These are phyloP conservation scores for Candida sanyaensis DNA, from an alignment of 1,139 yeast species.

Conservation along the genomic window DNA sequence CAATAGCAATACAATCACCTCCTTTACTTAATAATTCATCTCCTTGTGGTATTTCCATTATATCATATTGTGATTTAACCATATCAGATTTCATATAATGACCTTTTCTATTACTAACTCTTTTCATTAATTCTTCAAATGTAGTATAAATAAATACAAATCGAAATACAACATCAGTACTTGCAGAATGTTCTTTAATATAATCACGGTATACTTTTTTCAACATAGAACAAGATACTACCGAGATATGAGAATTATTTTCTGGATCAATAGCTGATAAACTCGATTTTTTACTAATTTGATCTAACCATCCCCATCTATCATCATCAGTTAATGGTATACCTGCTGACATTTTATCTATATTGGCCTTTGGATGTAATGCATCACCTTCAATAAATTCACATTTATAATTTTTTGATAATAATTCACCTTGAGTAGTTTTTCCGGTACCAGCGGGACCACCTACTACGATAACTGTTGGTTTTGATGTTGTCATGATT, in stretches of 20 bases:
- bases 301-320: slow-evolving; percentile 83
- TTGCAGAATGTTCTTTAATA: slow-evolving; percentile 34
- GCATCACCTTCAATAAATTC: slow-evolving; percentile 84
- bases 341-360: slow-evolving; percentile 80
- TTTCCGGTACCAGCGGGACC: slow-evolving; percentile 98
- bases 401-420: slow-evolving; percentile 47
- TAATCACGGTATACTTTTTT: slow-evolving; percentile 70
- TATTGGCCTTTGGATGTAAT: slow-evolving; percentile 71
- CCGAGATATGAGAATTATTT: slow-evolving; percentile 30
- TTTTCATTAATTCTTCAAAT: slow-evolving; percentile 55
- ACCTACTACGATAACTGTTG: slow-evolving; percentile 53
- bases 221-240: slow-evolving; percentile 85
- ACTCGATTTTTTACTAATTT: slow-evolving; percentile 46
- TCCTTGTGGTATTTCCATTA: slow-evolving; percentile 67
- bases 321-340: slow-evolving; percentile 85
- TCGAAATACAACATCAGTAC: slow-evolving; percentile 43
- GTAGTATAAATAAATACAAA: slow-evolving; percentile 71
- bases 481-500: slow-evolving; percentile 5
- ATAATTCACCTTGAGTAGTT: slow-evolving; percentile 66
- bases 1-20: slow-evolving; percentile 38
- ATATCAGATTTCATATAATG: slow-evolving; percentile 88
- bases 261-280: slow-evolving; percentile 30
- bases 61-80: slow-evolving; percentile 76
- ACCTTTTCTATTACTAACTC: slow-evolving; percentile 63
- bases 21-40: slow-evolving; percentile 40